phyloP scores from a whole-genome alignment of 1,284 basidiomycete species.

The Ceratobasidium sp. region DNA sequence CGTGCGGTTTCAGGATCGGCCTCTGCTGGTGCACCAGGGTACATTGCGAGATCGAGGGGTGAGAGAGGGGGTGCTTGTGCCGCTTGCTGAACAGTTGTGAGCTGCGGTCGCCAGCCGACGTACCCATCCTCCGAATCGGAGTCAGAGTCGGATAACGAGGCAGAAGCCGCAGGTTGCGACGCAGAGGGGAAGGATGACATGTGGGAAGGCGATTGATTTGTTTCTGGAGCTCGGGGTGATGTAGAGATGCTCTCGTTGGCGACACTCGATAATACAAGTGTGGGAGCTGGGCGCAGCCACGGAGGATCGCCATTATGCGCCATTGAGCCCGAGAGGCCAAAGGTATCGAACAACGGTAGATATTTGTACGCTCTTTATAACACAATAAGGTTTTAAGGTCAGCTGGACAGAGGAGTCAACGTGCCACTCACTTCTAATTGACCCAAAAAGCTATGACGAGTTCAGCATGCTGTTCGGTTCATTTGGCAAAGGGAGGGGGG shows the following conservation, averaged over 20 bases:
- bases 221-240: background rate
- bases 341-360: conserved; percentile 3
- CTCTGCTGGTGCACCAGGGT: conserved; percentile 3
- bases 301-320: conserved; percentile 8
- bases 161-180: background rate
- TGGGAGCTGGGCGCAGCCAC: conserved; percentile 17
- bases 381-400: conserved; percentile 24
- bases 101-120: conserved; percentile 20
- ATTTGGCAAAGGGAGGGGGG: background rate
- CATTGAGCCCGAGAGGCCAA: background rate
- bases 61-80: conserved; percentile 30
- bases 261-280: background rate
- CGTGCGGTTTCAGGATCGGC: conserved; percentile 5
- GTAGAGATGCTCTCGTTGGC: background rate
- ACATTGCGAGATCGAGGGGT: conserved; percentile 31
- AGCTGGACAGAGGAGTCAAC: background rate
- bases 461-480: background rate
- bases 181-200: background rate
- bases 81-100: background rate
- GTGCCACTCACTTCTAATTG: conserved; percentile 4
- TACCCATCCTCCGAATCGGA: background rate
- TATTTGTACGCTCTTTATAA: background rate
- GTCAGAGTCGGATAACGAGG: background rate
- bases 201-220: background rate
- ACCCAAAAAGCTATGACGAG: background rate